Evolutionary conservation across 352 stramenopile genomes (phyloP).

Genomic region (Phytophthora sojae): DNA sequence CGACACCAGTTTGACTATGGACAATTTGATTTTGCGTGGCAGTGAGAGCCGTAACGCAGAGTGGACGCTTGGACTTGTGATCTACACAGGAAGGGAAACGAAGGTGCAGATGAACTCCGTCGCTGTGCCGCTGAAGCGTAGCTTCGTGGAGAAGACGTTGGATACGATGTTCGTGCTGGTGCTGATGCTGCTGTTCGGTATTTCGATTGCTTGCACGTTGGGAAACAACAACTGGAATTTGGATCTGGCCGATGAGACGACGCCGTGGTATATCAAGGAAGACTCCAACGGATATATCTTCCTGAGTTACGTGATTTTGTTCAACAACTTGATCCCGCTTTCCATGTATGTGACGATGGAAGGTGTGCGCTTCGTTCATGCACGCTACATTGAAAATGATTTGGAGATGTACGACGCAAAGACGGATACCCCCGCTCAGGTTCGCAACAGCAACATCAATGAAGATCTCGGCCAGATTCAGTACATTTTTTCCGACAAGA

Average conservation of each 20-base stretch:
- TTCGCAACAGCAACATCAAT: conserved; percentile 91
- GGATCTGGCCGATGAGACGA: conserved; percentile 53
- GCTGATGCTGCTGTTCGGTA: conserved; percentile 86
- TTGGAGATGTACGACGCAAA: conserved; percentile 82
- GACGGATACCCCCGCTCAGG: conserved; percentile 78
- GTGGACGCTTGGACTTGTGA: conserved; percentile 86
- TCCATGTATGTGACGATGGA: conserved; percentile 93
- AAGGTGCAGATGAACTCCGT: conserved; percentile 90
- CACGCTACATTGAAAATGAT: conserved; percentile 87
- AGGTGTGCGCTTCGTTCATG: conserved; percentile 88
- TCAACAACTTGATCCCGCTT: conserved; percentile 90
- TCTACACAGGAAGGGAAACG: conserved; percentile 86
- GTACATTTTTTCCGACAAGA: conserved; percentile 93
- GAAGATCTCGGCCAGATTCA: conserved; percentile 91
- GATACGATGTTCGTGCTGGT: conserved; percentile 91
- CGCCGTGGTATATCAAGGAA: conserved; percentile 76
- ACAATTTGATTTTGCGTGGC: conserved; percentile 88
- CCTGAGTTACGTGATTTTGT: conserved; percentile 91
- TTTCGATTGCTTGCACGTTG: conserved; percentile 84
- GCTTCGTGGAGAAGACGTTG: conserved; percentile 88
- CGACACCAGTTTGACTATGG: conserved; percentile 80
- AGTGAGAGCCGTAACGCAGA: conserved; percentile 88
- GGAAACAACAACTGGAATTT: conserved; percentile 89
- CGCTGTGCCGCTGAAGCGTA: conserved; percentile 84
- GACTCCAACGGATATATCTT: conserved; percentile 88